Percentiles rank a stretch among this genome's conserved stretches.
phyloP scores from a whole-genome alignment of 225 moss, liverwort and hornwort genomes.

The Rhytidiadelphus loreus region DNA sequence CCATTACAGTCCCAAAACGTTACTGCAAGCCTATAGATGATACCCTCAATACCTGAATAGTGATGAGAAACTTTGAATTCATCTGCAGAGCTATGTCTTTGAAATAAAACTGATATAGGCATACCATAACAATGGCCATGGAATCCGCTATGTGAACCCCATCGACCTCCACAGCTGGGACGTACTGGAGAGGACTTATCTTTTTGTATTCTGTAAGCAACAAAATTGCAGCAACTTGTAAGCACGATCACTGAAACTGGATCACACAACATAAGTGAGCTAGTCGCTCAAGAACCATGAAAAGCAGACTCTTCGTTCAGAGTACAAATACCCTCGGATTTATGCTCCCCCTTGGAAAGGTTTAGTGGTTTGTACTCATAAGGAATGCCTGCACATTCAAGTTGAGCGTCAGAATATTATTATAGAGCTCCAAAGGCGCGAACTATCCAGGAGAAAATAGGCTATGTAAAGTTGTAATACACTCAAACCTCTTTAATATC shows the following conservation, averaged over 20 bases:
- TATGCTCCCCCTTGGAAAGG: constrained; percentile 30
- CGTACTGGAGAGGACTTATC: constrained; percentile 37
- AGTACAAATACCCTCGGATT: constrained; percentile 30
- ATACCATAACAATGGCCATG: constrained; percentile 72
- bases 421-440: background rate
- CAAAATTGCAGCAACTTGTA: background rate
- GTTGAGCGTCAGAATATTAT: background rate
- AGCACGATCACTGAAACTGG: background rate
- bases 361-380: constrained; percentile 48
- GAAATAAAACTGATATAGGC: background rate
- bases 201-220: constrained; percentile 42
- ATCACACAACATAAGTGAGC: background rate
- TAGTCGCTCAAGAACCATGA: background rate
- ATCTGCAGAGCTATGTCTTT: background rate
- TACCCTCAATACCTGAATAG: background rate
- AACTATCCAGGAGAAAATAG: background rate
- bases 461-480: background rate
- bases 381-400: constrained; percentile 46
- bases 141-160: constrained; percentile 58
- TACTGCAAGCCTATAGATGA: background rate
- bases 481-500: background rate
- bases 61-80: background rate
- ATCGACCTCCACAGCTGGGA: constrained; percentile 74
- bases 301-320: background rate
- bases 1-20: background rate